Base-by-base conservation (phyloP, 805 yeast genomes). In the Alloascoidea hylecoeti region DNA sequence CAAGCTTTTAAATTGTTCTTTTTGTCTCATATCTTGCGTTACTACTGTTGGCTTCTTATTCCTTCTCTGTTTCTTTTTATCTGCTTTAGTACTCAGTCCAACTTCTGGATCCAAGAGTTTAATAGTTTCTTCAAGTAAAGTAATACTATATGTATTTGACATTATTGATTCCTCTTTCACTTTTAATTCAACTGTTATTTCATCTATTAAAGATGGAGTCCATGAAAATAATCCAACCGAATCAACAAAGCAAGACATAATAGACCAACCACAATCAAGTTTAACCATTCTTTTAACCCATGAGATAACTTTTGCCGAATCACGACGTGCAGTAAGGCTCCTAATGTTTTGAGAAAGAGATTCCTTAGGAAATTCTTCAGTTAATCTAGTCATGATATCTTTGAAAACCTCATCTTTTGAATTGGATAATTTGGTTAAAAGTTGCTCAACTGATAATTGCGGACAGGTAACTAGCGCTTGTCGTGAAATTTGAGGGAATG, bases 391-490 rank as follows among this genome's bases (percentile, higher is more conserved):
- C 12, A 85, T 70, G 4, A 78, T 64, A 49, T 81, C 94, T 38
- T 66, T 62, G 49, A 81, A 78, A 33, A 81, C 68, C 35, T 71
- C 77, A 45, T 72, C 72, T 17, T 69, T 72, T 9, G 65, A 61
- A 12, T 63, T 57, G 40, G 73, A 62, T 37, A 86, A 62, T 41
- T 81, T 85, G 4, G 56, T 52, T 32, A 83, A 58, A 17, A 88
- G 61, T 42, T 82, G 94, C 3, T 55, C 54, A 35, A 80, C 64
- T 5, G 80, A 67, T 32, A 86, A 57, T 40, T 76, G 75, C 4
- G 82, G 78, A 42, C 92, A 80, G 1, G 92, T 77, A 12, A 78
- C 81, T 37, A 85, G 70, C 1, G 94, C 89, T 54, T 82, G 95
- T 57, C 85, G 74, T 54, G 79, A 66, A 41, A 86, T 64, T 42